Base-by-base conservation (phyloP, 2,329 filamentous ascomycete genomes). In the Emericellopsis cladophorae region DNA sequence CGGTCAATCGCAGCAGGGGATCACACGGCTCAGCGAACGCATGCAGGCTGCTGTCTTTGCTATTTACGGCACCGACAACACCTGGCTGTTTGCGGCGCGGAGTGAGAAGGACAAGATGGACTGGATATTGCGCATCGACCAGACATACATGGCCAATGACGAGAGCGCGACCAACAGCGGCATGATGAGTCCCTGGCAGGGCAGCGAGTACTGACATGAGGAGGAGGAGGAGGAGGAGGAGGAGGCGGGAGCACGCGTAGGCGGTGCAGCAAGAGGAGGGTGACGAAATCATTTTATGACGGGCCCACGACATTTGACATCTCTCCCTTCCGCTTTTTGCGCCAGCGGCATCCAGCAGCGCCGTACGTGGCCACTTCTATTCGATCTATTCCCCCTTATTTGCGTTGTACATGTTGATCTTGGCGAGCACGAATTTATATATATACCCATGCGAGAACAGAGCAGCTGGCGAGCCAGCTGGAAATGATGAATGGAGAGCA, bases 61-160 rank as follows among this genome's bases (percentile, higher is more conserved):
- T 11, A 77, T 98, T 39, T 98, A 96, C 56, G 90, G 86, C 34
- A 85, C 83, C 44, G 84, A 92, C 58, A 95, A 95, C 60, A 95
- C 89, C 26, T 98, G 89, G 75, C 70, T 98, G 33, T 96, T 98
- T 59, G 86, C 88, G 12, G 85, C 88, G 21, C 74, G 88, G 44
- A 90, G 79, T 52, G 90, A 95, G 65, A 74, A 81, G 38, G 89
- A 95, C 60, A 95, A 95, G 68, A 81, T 89, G 51, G 92, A 96
- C 58, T 98, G 92, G 92, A 95, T 98, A 51, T 75, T 93, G 60
- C 82, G 84, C 54, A 87, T 98, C 51, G 92, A 98, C 61, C 84
- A 95, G 67, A 85, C 81, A 40, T 77, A 73, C 49, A 59, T 72
- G 51, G 66, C 70, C 31, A 66, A 61, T 10, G 65, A 59, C 41